Percentiles rank a stretch among this genome's conserved stretches.
Conservation (phyloP, 2,329 filamentous ascomycete species). For the Diaporthe australafricana region DNA sequence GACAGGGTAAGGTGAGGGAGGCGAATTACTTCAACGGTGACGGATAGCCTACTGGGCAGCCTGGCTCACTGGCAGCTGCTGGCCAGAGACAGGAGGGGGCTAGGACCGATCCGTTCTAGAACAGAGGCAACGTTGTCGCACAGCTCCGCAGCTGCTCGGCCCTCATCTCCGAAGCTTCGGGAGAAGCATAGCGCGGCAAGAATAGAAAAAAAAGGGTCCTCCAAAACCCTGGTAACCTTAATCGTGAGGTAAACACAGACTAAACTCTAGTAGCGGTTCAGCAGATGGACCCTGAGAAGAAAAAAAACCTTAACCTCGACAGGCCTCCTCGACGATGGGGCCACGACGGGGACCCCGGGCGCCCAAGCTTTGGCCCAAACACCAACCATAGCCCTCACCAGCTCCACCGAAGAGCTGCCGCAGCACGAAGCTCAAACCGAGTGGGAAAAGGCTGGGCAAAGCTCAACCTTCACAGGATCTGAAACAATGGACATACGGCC, state of each 20-base stretch:
- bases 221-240: conserved; percentile 13
- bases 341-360: conserved; percentile 2
- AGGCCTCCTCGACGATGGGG: neutral
- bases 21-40: neutral
- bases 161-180: conserved; percentile 6
- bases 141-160: conserved; percentile 9
- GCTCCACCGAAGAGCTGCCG: neutral
- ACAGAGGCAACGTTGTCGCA: neutral
- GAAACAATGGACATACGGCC: neutral
- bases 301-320: conserved; percentile 11
- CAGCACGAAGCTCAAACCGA: neutral
- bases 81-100: neutral
- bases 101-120: conserved; percentile 8
- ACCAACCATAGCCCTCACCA: neutral
- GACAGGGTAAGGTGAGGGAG: conserved; percentile 1
- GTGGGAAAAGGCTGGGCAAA: neutral
- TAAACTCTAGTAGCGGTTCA: neutral
- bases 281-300: neutral
- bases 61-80: too few species aligned
- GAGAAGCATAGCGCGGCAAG: conserved; percentile 19
- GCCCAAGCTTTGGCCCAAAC: neutral
- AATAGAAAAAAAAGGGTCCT: conserved; percentile 13
- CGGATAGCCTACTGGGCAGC: neutral
- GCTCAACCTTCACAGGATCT: neutral
- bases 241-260: conserved; percentile 26